Evolutionary conservation across 1,284 basidiomycete species (phyloP).

Genomic region (Tylopilus orsonianus): DNA sequence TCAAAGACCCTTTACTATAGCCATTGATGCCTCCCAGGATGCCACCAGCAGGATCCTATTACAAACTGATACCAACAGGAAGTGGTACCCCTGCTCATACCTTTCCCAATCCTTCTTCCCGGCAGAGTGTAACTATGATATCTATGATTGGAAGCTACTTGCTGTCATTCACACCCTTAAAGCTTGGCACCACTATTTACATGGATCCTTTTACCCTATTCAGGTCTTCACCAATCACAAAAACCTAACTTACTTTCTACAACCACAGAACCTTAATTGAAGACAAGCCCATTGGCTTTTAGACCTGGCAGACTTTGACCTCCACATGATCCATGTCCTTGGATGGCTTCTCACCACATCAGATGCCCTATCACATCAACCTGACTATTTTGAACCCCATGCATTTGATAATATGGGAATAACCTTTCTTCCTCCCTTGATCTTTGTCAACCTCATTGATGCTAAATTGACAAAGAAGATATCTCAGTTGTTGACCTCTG

Average conservation of each 20-base stretch:
- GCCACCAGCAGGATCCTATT: not conserved
- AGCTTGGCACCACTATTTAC: constrained; percentile 41
- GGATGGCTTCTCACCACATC: constrained; percentile 24
- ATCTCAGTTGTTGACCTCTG: too few species aligned
- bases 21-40: too few species aligned
- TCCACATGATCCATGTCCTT: constrained; percentile 38
- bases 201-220: constrained; percentile 28
- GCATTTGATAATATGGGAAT: not conserved
- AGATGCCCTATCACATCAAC: constrained; percentile 38
- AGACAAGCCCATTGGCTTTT: constrained; percentile 34
- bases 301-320: constrained; percentile 37
- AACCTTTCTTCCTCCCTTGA: not conserved
- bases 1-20: too few species aligned
- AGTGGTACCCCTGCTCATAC: constrained; percentile 34
- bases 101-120: constrained; percentile 31
- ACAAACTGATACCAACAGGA: constrained; percentile 18
- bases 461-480: too few species aligned
- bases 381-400: not conserved
- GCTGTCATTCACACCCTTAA: constrained; percentile 40
- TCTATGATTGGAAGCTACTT: constrained; percentile 48
- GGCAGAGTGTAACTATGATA: constrained; percentile 43
- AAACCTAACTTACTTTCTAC: constrained; percentile 35
- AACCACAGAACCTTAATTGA: constrained; percentile 34
- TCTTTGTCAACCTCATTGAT: not conserved
- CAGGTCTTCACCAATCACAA: constrained; percentile 42